These are phyloP conservation scores for Coemansia sp. DNA, from an alignment of 192 early-diverging fungal genomes.

Conservation along the genomic window DNA sequence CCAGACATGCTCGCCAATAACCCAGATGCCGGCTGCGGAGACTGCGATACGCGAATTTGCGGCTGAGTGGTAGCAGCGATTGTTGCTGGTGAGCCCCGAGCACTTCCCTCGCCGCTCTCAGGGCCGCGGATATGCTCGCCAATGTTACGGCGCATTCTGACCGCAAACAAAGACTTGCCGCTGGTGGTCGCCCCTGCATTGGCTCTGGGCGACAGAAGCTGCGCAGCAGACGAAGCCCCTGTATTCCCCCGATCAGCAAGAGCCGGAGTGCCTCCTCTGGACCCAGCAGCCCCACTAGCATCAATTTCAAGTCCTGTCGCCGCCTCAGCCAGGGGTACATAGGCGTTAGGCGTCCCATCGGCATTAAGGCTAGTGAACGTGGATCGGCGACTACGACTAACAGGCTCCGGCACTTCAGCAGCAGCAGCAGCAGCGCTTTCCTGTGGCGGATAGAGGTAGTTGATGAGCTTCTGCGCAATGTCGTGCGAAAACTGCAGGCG, in stretches of 20 bases:
- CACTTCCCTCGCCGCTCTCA: neutral
- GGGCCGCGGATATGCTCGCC: conserved; percentile 15
- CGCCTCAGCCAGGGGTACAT: neutral
- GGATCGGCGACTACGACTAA: neutral
- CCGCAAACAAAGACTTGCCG: conserved; percentile 20
- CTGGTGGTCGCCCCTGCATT: neutral
- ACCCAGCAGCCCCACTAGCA: neutral
- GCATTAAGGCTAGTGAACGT: conserved; percentile 1
- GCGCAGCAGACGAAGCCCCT: neutral
- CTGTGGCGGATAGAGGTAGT: conserved; percentile 78
- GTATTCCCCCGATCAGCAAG: neutral
- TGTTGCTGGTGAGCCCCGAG: conserved; percentile 7
- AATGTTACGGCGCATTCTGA: conserved; percentile 25
- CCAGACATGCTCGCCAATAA: conserved; percentile 35
- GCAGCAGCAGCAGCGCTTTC: conserved; percentile 18
- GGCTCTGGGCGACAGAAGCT: neutral
- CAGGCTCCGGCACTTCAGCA: neutral
- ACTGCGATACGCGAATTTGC: neutral
- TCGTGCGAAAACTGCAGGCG: conserved; percentile 86
- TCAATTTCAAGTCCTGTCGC: neutral
- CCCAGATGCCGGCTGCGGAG: conserved; percentile 25
- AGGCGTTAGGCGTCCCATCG: neutral
- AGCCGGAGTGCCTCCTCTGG: neutral
- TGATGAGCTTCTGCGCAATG: conserved; percentile 76
- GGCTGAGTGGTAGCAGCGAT: neutral